Evolutionary conservation across 2,329 filamentous ascomycete genomes (phyloP).

Genomic region (Sclerotinia spermophila): DNA sequence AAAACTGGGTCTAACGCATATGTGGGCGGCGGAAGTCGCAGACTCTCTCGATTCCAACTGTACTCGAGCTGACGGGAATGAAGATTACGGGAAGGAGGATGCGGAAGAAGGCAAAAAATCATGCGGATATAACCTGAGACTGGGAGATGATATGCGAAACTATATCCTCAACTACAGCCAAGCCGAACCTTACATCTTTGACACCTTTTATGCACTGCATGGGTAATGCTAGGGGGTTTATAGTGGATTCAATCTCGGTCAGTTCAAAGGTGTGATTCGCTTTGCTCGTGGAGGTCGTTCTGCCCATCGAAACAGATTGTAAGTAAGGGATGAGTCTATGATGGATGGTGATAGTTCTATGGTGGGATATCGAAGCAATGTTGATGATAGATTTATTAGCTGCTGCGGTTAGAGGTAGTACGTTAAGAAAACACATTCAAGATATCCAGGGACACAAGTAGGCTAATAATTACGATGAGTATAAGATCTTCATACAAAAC

Average conservation of each 20-base stretch:
- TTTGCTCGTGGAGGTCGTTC: neutral
- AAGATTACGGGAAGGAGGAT: neutral
- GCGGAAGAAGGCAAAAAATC: neutral
- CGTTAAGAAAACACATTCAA: too few species aligned
- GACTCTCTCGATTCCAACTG: too few species aligned
- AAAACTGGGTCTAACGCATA: too few species aligned
- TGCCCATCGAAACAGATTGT: neutral
- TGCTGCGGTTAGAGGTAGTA: too few species aligned
- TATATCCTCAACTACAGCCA: neutral
- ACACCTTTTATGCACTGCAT: neutral
- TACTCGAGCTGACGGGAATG: neutral
- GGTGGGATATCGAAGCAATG: neutral
- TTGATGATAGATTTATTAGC: neutral
- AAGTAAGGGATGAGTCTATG: neutral
- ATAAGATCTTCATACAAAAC: too few species aligned
- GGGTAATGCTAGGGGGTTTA: neutral
- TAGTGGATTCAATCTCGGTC: neutral
- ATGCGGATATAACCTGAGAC: neutral
- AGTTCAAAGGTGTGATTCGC: neutral
- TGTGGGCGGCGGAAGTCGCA: too few species aligned
- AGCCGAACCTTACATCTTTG: neutral
- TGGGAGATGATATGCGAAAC: neutral
- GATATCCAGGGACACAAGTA: neutral
- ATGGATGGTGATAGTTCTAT: neutral
- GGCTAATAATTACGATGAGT: neutral